Evolutionary conservation across 2,329 filamentous ascomycete genomes (phyloP).

Genomic region (Alternaria hordeiaustralica): DNA sequence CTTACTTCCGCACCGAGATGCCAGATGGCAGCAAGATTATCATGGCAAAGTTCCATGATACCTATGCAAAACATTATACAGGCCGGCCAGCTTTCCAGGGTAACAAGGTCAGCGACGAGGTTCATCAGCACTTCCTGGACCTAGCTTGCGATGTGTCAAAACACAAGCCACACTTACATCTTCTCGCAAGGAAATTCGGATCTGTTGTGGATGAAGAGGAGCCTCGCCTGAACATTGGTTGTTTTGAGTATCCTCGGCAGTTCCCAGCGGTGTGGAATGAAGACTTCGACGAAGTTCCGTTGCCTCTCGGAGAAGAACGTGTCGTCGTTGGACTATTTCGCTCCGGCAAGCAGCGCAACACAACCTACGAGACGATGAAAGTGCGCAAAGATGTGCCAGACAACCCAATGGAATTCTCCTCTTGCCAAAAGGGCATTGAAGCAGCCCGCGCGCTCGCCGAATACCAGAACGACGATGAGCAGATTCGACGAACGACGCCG

Average conservation of each 20-base stretch:
- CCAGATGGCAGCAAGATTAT: neutral
- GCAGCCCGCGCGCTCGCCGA: neutral
- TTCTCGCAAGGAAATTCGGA: neutral
- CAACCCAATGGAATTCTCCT: neutral
- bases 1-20: neutral
- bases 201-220: neutral
- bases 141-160: neutral
- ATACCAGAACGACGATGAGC: neutral
- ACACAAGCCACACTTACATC: neutral
- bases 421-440: neutral
- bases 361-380: neutral
- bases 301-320: neutral
- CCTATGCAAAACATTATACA: neutral
- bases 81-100: neutral
- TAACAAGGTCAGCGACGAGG: neutral
- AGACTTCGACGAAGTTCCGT: neutral
- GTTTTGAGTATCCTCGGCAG: neutral
- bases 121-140: neutral
- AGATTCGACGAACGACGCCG: neutral
- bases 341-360: neutral
- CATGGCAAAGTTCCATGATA: neutral
- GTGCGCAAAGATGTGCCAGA: neutral
- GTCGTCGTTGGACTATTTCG: neutral
- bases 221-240: neutral
- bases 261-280: neutral